Percentiles rank a stretch among this genome's conserved stretches.
Conservation (phyloP, 306 rosid species). For the Trifolium dubium region DNA sequence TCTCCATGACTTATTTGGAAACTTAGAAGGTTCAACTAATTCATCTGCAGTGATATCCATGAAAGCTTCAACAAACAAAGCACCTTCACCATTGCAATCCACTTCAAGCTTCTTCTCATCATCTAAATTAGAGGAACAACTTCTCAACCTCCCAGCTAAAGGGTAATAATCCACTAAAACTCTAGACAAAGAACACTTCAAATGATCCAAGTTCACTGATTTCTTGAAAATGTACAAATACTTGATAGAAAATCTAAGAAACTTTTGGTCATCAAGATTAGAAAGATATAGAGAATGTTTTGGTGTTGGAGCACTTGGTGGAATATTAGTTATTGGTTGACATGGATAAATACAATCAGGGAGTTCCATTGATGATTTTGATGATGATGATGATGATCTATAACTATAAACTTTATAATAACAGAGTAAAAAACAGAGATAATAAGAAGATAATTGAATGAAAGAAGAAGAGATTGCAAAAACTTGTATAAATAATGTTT, state of each 20-base stretch:
- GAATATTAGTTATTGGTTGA: constrained; percentile 50
- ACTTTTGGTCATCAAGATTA: constrained; percentile 83
- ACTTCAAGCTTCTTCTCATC: constrained; percentile 81
- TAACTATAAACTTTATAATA: not conserved
- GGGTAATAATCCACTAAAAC: constrained; percentile 84
- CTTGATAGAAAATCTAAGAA: constrained; percentile 80
- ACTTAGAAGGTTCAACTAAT: constrained; percentile 51
- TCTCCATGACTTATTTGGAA: constrained; percentile 76
- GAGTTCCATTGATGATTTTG: constrained; percentile 59
- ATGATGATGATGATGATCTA: not conserved
- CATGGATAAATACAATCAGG: constrained; percentile 69
- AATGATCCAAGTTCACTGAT: constrained; percentile 49
- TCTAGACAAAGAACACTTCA: constrained; percentile 66
- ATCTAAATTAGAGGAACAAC: constrained; percentile 20
- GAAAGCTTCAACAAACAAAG: constrained; percentile 75
- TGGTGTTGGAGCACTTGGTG: constrained; percentile 74
- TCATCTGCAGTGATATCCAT: constrained; percentile 66
- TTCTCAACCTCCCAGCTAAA: constrained; percentile 73
- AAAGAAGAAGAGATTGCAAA: not conserved
- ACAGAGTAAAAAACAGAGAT: not conserved
- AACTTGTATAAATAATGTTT: constrained; percentile 20
- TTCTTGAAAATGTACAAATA: constrained; percentile 68
- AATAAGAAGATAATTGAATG: constrained; percentile 3
- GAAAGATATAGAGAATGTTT: constrained; percentile 74
- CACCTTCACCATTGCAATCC: constrained; percentile 88